phyloP scores from a whole-genome alignment of 2,329 filamentous ascomycete genomes.

The Colletotrichum graminicola region DNA sequence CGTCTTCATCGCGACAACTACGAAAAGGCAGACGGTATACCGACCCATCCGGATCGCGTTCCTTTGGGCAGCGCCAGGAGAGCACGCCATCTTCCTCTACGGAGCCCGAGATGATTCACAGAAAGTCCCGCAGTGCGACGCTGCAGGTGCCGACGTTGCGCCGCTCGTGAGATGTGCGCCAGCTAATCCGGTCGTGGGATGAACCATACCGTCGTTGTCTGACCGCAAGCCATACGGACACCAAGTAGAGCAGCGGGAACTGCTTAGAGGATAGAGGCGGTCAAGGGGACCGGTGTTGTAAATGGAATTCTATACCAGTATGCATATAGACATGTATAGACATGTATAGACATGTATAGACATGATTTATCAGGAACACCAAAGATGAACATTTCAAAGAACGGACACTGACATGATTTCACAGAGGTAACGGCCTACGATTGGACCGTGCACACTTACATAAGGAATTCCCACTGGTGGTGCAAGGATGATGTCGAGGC shows the following conservation, averaged over 20 bases:
- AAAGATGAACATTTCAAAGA: background rate
- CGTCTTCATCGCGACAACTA: background rate
- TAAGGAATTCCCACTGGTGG: background rate
- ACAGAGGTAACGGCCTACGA: background rate
- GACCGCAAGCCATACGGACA: background rate
- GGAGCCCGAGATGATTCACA: background rate
- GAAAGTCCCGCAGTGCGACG: background rate
- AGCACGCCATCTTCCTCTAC: background rate
- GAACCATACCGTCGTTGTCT: too few relatives aligned
- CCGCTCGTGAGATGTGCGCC: background rate
- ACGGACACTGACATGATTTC: background rate
- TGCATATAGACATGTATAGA: background rate
- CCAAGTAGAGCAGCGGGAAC: background rate
- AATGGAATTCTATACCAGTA: background rate
- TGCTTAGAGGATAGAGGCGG: background rate
- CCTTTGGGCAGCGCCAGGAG: background rate
- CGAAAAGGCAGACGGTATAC: background rate
- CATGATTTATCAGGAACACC: background rate
- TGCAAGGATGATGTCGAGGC: conserved; percentile 36
- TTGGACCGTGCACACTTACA: conserved; percentile 26
- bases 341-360: background rate
- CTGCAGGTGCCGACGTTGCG: conserved; percentile 7
- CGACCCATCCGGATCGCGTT: background rate
- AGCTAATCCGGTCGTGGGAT: background rate
- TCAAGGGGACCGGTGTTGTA: background rate